Evolutionary conservation across 805 yeast genomes (phyloP), one percentile per base, ranked within the genome.

Genomic region (Lipomyces chichibuensis): DNA sequence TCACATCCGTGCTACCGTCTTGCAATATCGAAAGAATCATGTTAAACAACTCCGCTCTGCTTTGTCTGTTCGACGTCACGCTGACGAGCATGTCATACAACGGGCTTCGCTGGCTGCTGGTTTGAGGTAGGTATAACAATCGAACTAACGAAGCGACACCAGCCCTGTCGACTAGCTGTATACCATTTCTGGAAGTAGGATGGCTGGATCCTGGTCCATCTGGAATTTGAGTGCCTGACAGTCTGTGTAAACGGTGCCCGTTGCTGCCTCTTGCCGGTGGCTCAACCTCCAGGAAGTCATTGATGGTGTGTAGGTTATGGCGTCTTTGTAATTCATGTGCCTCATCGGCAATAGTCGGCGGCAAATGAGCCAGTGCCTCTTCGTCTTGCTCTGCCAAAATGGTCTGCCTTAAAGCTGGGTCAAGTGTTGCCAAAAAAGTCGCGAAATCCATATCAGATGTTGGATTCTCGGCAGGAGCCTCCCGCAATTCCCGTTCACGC

Each of bases 81-180:
- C 84, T 86, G 27, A 85, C 85, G 64, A 92, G 80, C 4, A 94
- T 80, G 60, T 87, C 87, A 76, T 88, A 88, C 59, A 90, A 81
- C 1, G 83, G 78, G 65, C 87, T 92, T 62, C 93, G 81, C 27
- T 71, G 66, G 85, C 87, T 70, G 85, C 84, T 0, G 87, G 83
- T 64, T 71, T 88, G 90, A 0, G 96, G 93, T 27, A 89, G 81
- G 78, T 90, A 93, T 2, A 91, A 79, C 58, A 91, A 81, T 67
- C 92, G 84, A 63, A 91, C 75, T 49, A 93, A 72, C 0, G 97
- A 83, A 3, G 95, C 87, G 62, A 90, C 85, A 11, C 97, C 97
- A 5, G 85, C 78, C 59, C 86, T 83, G 73, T 93, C 97, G 64
- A 91, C 82, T 69, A 93, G 77, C 2, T 96, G 90, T 81, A 75